Evolutionary conservation across 1,284 basidiomycete species (phyloP), one percentile per base, ranked within the genome.

Genomic region (Tilletia setariae): DNA sequence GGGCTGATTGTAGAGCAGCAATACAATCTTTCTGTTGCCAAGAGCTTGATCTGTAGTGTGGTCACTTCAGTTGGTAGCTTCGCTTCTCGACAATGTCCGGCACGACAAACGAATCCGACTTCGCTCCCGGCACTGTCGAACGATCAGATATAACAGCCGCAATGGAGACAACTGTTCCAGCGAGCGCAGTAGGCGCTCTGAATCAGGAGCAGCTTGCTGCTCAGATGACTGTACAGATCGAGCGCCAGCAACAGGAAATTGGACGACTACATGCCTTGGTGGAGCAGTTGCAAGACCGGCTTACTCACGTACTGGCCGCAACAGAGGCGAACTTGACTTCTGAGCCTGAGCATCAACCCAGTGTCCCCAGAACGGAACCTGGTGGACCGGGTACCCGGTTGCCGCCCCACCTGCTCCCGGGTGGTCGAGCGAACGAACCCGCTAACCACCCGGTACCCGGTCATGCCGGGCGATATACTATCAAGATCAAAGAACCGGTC

Each of bases 21-120:
- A 25, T n/a, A 25, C 23, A 49, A 9, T 49, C 23, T n/a, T 19
- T 49, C n/a, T 25, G n/a, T 49, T 40, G 35, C n/a, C 47, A 8
- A 15, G 19, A n/a, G 11, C n/a, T 7, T 19, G 19, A 7, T 19
- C 23, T 8, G 11, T 25, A 25, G n/a, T 49, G 47, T 25, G 47
- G 47, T 9, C 47, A 49, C 47, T 49, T 49, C 47, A 49, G 47
- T 49, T 49, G 47, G 47, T 49, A 49, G 47, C 47, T 49, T 49
- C 23, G 47, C 47, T 19, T 19, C 47, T 25, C 23, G n/a, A 25
- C 47, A 49, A 25, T 25, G 47, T 49, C 47, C n/a, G 23, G 47
- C 47, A 49, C 16, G 11, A n/a, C 19, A 19, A 25, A 49, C 47
- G 23, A n/a, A 49, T 19, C 23, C 23, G 19, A 25, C 19, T 1